A percentile compares a stretch with the other conserved stretches of the same genome.
Evolutionary conservation across 2,329 filamentous ascomycete genomes (phyloP).

Genomic region (Sporothrix globosa): DNA sequence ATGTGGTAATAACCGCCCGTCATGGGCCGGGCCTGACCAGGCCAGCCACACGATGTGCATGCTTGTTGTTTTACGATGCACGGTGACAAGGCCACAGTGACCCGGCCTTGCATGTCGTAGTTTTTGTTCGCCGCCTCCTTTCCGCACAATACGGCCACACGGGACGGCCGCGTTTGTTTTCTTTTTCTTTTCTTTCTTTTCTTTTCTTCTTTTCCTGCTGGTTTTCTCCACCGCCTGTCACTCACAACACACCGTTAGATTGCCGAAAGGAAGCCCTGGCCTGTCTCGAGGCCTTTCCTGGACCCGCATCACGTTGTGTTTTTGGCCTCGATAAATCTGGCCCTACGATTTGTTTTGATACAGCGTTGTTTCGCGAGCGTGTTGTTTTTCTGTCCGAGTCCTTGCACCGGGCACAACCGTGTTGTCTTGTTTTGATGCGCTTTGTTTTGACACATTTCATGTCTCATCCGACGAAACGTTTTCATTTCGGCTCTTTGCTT

Average conservation of each 20-base stretch:
- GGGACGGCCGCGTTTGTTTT: background rate
- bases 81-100: background rate
- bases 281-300: background rate
- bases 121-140: background rate
- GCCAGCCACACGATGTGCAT: conserved; percentile 3
- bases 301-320: conserved; percentile 6
- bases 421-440: background rate
- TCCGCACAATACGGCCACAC: background rate
- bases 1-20: background rate
- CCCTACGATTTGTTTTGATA: background rate
- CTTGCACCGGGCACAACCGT: background rate
- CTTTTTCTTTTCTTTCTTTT: too few relatives aligned
- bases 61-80: background rate
- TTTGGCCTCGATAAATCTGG: background rate
- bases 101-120: background rate
- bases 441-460: too few relatives aligned
- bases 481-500: too few relatives aligned
- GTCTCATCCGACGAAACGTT: too few relatives aligned
- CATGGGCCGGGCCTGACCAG: conserved; percentile 3
- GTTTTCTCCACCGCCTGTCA: background rate
- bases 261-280: background rate
- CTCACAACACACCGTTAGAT: background rate
- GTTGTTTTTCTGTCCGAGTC: background rate
- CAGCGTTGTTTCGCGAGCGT: conserved; percentile 3
- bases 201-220: too few relatives aligned